Evolutionary conservation across 371 early-diverging fungal species (phyloP).

Genomic region (Mortierella sp.): DNA sequence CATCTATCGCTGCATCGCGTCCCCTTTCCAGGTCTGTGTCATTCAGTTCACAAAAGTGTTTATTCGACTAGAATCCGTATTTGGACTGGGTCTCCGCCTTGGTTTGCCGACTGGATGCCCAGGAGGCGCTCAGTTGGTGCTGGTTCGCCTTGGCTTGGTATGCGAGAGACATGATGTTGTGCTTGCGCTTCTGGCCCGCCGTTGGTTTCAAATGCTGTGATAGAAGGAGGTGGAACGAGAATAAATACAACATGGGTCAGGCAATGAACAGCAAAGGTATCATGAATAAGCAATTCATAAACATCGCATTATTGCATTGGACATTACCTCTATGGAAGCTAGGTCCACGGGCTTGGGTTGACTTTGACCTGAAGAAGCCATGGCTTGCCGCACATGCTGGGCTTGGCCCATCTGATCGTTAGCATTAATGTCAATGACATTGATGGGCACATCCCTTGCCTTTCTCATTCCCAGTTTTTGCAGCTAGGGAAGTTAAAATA

Average conservation of each 20-base stretch:
- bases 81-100: constrained; percentile 77
- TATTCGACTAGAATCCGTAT: constrained; percentile 69
- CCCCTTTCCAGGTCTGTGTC: too few species aligned
- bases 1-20: too few species aligned
- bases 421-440: constrained; percentile 66
- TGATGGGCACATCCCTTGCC: constrained; percentile 58
- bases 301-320: too few species aligned
- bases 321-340: constrained; percentile 46
- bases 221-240: constrained; percentile 27
- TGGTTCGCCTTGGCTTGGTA: constrained; percentile 79
- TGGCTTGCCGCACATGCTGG: constrained; percentile 58
- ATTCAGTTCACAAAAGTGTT: neutral
- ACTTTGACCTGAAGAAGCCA: constrained; percentile 18
- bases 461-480: constrained; percentile 61
- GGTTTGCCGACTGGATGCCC: constrained; percentile 73
- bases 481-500: constrained; percentile 46
- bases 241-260: too few species aligned
- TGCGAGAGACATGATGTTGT: constrained; percentile 85
- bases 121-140: constrained; percentile 71
- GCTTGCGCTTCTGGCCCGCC: constrained; percentile 73
- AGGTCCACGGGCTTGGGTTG: constrained; percentile 46
- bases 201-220: constrained; percentile 60
- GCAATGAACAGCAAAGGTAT: neutral
- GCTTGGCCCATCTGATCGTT: constrained; percentile 63
- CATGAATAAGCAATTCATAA: neutral